Evolutionary conservation across 1,139 yeast genomes (phyloP).

Genomic region (Pichia sp.): DNA sequence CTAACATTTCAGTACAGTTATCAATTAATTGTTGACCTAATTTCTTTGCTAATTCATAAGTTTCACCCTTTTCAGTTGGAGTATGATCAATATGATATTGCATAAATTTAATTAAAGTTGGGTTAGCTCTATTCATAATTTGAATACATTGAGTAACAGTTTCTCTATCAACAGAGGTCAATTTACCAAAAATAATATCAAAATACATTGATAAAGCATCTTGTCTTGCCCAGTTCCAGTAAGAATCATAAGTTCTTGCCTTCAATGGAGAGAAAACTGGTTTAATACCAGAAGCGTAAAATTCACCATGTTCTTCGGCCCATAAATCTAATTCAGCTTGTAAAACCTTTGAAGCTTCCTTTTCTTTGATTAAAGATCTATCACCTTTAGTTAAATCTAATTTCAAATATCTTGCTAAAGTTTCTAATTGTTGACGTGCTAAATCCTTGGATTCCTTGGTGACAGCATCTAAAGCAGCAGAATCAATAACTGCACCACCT

Average conservation of each 20-base stretch:
- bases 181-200: slow-evolving; percentile 91
- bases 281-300: slow-evolving; percentile 83
- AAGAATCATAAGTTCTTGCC: slow-evolving; percentile 94
- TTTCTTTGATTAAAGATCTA: slow-evolving; percentile 78
- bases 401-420: slow-evolving; percentile 89
- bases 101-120: slow-evolving; percentile 90
- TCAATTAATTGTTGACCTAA: slow-evolving; percentile 92
- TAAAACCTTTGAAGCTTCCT: slow-evolving; percentile 74
- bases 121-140: slow-evolving; percentile 96
- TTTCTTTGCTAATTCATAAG: slow-evolving; percentile 80
- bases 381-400: slow-evolving; percentile 89
- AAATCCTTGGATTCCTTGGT: slow-evolving; percentile 84
- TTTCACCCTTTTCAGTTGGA: slow-evolving; percentile 83
- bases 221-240: slow-evolving; percentile 99
- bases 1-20: slow-evolving; percentile 85
- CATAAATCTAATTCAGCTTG: slow-evolving; percentile 90
- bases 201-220: slow-evolving; percentile 90
- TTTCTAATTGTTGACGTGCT: slow-evolving; percentile 94
- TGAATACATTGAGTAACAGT: slow-evolving; percentile 94
- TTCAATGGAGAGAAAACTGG: slow-evolving; percentile 88
- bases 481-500: slow-evolving; percentile 87
- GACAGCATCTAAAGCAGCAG: slow-evolving; percentile 93
- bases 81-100: slow-evolving; percentile 94
- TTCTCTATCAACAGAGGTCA: slow-evolving; percentile 88
- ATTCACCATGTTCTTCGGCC: slow-evolving; percentile 93